Evolutionary conservation across 2,329 filamentous ascomycete genomes (phyloP), one percentile per base, ranked within the genome.

Genomic region (Sclerotinia minor): DNA sequence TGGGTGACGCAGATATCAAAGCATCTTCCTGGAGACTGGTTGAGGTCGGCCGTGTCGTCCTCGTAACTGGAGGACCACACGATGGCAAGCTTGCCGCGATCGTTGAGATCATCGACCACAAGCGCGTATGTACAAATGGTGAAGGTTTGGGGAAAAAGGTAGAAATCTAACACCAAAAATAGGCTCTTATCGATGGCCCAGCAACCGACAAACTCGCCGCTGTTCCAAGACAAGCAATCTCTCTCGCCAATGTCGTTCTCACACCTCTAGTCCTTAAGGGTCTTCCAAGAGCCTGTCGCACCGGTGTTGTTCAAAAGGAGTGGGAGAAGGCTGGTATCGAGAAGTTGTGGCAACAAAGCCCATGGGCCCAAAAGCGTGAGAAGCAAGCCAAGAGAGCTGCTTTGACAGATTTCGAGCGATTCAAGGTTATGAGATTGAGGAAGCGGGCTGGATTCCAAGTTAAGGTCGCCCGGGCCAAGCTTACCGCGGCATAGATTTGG

Each of bases 81-180:
- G 91, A 85, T 77, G 94, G 94, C 85, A 92, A 92, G 81, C 88
- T 98, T 78, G 96, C 94, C 79, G 85, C 89, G 79, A 94, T 99
- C 80, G 93, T 97, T 83, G 94, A 99, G 89, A 98, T 99, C 83
- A 95, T 99, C 85, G 95, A 99, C 85, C 94, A 99, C 91, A 97
- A 97, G 89, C 93, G 95, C 85, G 95, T 99, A 96, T 81, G 95
- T 92, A 80, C 26, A 54, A 65, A 64, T 70, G 47, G 44, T 41
- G 50, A 58, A 53, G 17, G 64, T n/a, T 67, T 47, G 26, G 45
- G 52, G 38, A 68, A 65, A 54, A 26, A 61, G 68, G 50, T 13
- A 68, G 72, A 69, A 72, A 72, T 71, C 74, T 70, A 75, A 70
- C 77, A 70, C 70, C 41, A 64, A 52, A 72, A 78, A 73, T 82